A percentile compares a stretch with the other conserved stretches of the same genome.
These are phyloP conservation scores for Syzygium grande DNA, from an alignment of 345 rosid genomes.

Conservation along the genomic window DNA sequence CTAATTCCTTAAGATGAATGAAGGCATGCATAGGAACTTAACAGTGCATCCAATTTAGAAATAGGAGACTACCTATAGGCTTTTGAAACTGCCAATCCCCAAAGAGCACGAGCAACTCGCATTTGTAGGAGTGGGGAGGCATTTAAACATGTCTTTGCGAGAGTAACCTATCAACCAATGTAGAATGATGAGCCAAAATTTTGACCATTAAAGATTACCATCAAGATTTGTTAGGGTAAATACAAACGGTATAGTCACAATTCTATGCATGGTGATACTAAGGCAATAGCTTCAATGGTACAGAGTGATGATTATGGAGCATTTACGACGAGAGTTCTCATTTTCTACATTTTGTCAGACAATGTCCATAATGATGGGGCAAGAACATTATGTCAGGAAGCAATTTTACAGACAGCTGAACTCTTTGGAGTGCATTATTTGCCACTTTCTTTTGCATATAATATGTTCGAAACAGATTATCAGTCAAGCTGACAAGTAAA, in stretches of 20 bases:
- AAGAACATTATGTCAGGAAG: too few species aligned
- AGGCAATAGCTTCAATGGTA: too few species aligned
- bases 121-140: slow-evolving; percentile 86
- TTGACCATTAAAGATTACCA: neutral
- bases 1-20: neutral
- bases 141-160: slow-evolving; percentile 68
- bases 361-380: too few species aligned
- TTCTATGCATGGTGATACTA: too few species aligned
- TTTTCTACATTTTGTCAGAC: too few species aligned
- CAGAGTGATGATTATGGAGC: too few species aligned
- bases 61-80: slow-evolving; percentile 55
- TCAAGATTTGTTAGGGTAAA: neutral
- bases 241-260: too few species aligned
- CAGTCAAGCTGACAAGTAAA: too few species aligned
- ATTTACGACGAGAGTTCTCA: too few species aligned
- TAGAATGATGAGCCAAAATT: neutral
- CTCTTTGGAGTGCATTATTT: neutral
- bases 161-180: slow-evolving; percentile 39
- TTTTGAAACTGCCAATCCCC: slow-evolving; percentile 90
- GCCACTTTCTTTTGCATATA: neutral
- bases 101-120: slow-evolving; percentile 87
- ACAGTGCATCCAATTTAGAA: neutral
- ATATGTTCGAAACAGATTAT: too few species aligned
- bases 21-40: neutral
- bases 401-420: neutral